Percentiles rank a stretch among this genome's conserved stretches.
Evolutionary conservation across 257 asterid species (phyloP).

Genomic region (Petunia secreta): DNA sequence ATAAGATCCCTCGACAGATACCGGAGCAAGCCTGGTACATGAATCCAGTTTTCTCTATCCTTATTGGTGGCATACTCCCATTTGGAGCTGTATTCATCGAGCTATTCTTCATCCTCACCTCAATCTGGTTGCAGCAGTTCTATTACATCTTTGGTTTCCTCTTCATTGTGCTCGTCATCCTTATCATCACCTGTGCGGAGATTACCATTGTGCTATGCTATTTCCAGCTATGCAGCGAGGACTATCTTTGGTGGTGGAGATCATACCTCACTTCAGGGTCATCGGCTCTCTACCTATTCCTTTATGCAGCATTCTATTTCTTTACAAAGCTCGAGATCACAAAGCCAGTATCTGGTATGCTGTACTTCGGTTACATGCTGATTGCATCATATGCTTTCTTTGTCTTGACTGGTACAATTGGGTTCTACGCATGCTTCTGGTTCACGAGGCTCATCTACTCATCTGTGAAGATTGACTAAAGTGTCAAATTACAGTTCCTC

Average conservation of each 20-base stretch:
- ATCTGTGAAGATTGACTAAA: constrained; percentile 83
- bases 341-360: constrained; percentile 73
- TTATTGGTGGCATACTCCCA: constrained; percentile 89
- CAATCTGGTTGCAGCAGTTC: constrained; percentile 91
- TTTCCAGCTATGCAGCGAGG: constrained; percentile 97
- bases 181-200: constrained; percentile 85
- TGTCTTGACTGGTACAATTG: constrained; percentile 86
- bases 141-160: constrained; percentile 91
- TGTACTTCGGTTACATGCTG: constrained; percentile 90
- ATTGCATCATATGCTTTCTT: constrained; percentile 84
- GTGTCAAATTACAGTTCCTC: background rate
- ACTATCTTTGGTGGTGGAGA: constrained; percentile 96
- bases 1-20: constrained; percentile 85
- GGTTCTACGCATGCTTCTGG: constrained; percentile 88
- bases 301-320: constrained; percentile 80
- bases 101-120: constrained; percentile 86
- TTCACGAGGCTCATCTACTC: constrained; percentile 92
- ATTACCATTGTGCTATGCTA: constrained; percentile 86
- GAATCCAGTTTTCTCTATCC: constrained; percentile 77
- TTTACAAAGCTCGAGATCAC: constrained; percentile 90
- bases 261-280: constrained; percentile 85
- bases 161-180: constrained; percentile 76
- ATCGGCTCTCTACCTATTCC: constrained; percentile 79
- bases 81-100: constrained; percentile 94
- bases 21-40: constrained; percentile 92